Conservation (phyloP, 345 rosid species). For the Geranium rotundifolium region DNA sequence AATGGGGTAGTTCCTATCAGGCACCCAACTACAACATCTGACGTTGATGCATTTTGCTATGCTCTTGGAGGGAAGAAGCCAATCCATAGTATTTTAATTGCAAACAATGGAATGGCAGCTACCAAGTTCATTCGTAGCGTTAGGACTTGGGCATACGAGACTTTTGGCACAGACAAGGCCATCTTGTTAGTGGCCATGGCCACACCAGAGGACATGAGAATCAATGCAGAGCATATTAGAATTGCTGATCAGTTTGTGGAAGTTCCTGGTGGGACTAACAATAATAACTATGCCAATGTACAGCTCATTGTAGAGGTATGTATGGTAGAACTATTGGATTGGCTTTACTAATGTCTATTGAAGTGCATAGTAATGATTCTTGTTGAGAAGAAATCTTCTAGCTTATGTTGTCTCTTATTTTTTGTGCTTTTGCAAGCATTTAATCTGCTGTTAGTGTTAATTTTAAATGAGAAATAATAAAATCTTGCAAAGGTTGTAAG, state of each 20-base stretch:
- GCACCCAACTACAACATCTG: slow-evolving; percentile 43
- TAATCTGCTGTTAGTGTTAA: too few relatives aligned
- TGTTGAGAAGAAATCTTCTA: too few relatives aligned
- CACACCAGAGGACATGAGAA: slow-evolving; percentile 99
- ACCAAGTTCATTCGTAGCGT: slow-evolving; percentile 96
- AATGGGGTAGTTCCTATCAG: slow-evolving; percentile 44
- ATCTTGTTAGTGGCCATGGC: slow-evolving; percentile 97
- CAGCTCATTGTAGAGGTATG: slow-evolving; percentile 96
- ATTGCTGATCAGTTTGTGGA: slow-evolving; percentile 99
- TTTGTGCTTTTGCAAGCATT: too few relatives aligned
- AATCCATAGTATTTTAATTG: slow-evolving; percentile 80
- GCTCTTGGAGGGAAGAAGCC: slow-evolving; percentile 81
- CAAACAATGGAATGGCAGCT: slow-evolving; percentile 99
- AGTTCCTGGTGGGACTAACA: slow-evolving; percentile 99
- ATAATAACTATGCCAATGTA: slow-evolving; percentile 96
- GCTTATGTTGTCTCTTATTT: not conserved
- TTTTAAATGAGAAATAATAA: too few relatives aligned
- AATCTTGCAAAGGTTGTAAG: too few relatives aligned
- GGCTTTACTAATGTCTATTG: not conserved
- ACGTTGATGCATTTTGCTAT: slow-evolving; percentile 70
- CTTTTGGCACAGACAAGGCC: slow-evolving; percentile 92
- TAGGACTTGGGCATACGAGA: slow-evolving; percentile 97
- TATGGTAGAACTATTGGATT: not conserved
- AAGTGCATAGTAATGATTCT: too few relatives aligned
- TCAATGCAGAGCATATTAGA: slow-evolving; percentile 96